Evolutionary conservation across 805 yeast genomes (phyloP).

Genomic region (Barnettozyma vustinii): DNA sequence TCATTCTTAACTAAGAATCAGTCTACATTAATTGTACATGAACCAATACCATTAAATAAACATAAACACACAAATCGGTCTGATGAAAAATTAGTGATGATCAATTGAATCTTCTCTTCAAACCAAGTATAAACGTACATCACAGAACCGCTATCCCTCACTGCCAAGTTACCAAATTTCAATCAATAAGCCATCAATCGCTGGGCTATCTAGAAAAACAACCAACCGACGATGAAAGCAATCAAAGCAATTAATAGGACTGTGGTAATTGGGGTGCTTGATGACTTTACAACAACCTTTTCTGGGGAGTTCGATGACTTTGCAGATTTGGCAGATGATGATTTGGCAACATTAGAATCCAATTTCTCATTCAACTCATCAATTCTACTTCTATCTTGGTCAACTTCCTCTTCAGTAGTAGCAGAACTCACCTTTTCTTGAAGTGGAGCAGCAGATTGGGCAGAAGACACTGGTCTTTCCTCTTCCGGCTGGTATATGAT

Average conservation of each 20-base stretch:
- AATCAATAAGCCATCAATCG: not conserved
- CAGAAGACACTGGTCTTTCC: constrained; percentile 11
- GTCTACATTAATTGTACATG: not conserved
- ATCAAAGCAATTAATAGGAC: constrained; percentile 48
- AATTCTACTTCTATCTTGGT: constrained; percentile 36
- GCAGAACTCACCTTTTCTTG: constrained; percentile 6
- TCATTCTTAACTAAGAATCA: not conserved
- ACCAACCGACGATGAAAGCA: constrained; percentile 62
- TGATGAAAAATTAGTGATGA: not conserved
- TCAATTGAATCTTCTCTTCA: not conserved
- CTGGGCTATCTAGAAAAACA: constrained; percentile 34
- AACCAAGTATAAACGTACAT: not conserved
- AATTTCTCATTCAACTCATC: constrained; percentile 39
- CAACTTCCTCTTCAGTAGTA: constrained; percentile 28
- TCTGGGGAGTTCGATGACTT: constrained; percentile 12
- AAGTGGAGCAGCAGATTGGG: constrained; percentile 2
- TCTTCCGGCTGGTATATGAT: constrained; percentile 23
- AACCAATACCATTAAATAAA: not conserved
- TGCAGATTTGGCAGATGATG: constrained; percentile 8
- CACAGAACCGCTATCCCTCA: not conserved
- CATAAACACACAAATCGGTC: not conserved
- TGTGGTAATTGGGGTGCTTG: constrained; percentile 42
- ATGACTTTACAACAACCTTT: constrained; percentile 28
- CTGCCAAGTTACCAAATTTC: not conserved
- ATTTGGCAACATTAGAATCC: constrained; percentile 34